Percentiles rank a stretch among this genome's conserved stretches.
phyloP scores from a whole-genome alignment of 176 grass and related monocot species.

The Musa schizocarpa region DNA sequence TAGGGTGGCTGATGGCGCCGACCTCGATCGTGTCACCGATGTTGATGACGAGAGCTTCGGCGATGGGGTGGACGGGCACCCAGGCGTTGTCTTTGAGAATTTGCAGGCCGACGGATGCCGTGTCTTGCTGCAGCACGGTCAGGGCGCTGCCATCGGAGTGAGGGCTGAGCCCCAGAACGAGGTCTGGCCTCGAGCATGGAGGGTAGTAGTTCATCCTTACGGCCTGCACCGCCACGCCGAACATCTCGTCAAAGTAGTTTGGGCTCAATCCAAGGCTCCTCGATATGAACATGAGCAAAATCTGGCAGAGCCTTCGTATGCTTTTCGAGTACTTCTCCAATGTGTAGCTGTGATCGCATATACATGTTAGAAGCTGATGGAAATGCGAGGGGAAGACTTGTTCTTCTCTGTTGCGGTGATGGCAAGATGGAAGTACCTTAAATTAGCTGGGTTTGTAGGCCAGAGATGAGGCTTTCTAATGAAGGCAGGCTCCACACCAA shows the following conservation, averaged over 20 bases:
- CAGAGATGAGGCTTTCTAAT: constrained; percentile 55
- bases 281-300: constrained; percentile 38
- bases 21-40: constrained; percentile 60
- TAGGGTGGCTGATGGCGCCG: neutral
- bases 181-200: constrained; percentile 57
- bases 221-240: constrained; percentile 78
- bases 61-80: constrained; percentile 48
- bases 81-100: constrained; percentile 40
- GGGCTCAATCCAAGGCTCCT: constrained; percentile 39
- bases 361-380: no score
- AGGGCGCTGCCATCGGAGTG: constrained; percentile 87
- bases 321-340: constrained; percentile 50
- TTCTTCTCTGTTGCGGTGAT: no score
- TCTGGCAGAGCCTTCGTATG: constrained; percentile 45
- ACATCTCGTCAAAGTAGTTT: constrained; percentile 42
- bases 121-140: constrained; percentile 93
- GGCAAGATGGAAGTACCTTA: constrained; percentile 20
- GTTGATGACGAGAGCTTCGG: constrained; percentile 57
- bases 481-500: constrained; percentile 53
- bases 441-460: constrained; percentile 46
- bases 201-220: constrained; percentile 88
- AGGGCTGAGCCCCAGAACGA: constrained; percentile 61
- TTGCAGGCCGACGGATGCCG: constrained; percentile 45
- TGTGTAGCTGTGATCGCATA: constrained; percentile 16
- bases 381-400: no score